A percentile compares a stretch with the other conserved stretches of the same genome.
phyloP scores from a whole-genome alignment of 208 protist genomes.

The Trichomonas gallinae region DNA sequence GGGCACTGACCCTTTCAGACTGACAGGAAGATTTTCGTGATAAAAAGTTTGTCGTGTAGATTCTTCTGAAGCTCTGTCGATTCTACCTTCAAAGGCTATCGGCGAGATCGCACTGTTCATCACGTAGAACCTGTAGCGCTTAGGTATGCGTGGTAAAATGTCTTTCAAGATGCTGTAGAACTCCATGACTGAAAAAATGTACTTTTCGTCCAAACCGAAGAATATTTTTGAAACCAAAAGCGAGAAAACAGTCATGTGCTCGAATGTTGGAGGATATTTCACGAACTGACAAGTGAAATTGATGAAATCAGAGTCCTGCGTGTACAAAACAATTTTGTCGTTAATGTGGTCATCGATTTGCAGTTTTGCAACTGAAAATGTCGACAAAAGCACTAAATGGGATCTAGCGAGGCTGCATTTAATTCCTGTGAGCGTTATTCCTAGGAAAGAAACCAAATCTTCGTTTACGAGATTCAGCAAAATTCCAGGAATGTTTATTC shows the following conservation, averaged over 20 bases:
- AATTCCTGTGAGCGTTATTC: not conserved
- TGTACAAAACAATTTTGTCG: not conserved
- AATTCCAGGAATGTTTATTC: not conserved
- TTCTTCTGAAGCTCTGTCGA: not conserved
- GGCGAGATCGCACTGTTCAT: not conserved
- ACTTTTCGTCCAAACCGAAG: not conserved
- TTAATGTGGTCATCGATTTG: not conserved
- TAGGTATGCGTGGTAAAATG: not conserved
- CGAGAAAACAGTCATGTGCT: not conserved
- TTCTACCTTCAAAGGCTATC: not conserved
- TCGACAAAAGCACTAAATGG: not conserved
- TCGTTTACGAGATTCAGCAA: not conserved
- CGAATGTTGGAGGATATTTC: not conserved
- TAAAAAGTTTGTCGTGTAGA: not conserved
- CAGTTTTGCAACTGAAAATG: not conserved
- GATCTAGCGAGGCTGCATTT: not conserved
- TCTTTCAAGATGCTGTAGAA: not conserved
- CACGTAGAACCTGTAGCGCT: not conserved
- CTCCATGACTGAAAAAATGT: not conserved
- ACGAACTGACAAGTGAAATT: not conserved
- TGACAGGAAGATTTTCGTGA: not conserved
- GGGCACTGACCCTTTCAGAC: not conserved
- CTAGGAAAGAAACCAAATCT: not conserved
- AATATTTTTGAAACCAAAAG: not conserved
- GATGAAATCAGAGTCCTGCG: not conserved